phyloP scores from a whole-genome alignment of 805 yeast genomes.

The Candida berthetii region DNA sequence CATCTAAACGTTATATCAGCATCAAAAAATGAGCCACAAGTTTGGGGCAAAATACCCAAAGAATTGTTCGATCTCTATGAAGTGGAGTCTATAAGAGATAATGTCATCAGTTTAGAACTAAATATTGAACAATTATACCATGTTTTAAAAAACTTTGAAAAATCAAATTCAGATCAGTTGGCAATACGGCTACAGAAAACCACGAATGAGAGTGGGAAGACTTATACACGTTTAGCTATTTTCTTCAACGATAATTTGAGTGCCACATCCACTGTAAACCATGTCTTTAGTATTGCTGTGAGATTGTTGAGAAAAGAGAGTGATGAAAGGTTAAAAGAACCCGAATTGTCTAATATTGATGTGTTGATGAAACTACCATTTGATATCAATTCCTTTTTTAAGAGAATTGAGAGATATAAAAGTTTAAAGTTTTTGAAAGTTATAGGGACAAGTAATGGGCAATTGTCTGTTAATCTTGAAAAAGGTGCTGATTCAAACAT shows the following conservation, averaged over 20 bases:
- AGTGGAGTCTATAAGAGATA: slow-evolving; percentile 41
- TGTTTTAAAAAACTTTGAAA: slow-evolving; percentile 50
- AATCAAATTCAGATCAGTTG: slow-evolving; percentile 42
- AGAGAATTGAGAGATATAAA: slow-evolving; percentile 61
- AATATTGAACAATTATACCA: slow-evolving; percentile 56
- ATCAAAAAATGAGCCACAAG: slow-evolving; percentile 53
- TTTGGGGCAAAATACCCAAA: slow-evolving; percentile 54
- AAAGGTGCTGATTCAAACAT: slow-evolving; percentile 48
- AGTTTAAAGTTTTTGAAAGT: slow-evolving; percentile 44
- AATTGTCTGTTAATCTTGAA: slow-evolving; percentile 43
- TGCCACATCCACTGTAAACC: slow-evolving; percentile 43
- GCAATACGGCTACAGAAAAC: slow-evolving; percentile 42
- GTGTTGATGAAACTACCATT: slow-evolving; percentile 43
- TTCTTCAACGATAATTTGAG: slow-evolving; percentile 42
- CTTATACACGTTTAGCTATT: slow-evolving; percentile 48
- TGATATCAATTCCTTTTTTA: slow-evolving; percentile 47
- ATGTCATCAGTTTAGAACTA: slow-evolving; percentile 53
- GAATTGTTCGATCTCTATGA: slow-evolving; percentile 25
- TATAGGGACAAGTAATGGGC: slow-evolving; percentile 42
- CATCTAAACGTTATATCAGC: slow-evolving; percentile 46
- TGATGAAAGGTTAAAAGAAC: slow-evolving; percentile 53
- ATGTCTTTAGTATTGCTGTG: slow-evolving; percentile 68
- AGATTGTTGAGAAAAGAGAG: slow-evolving; percentile 49
- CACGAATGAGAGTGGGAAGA: slow-evolving; percentile 20
- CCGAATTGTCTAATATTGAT: slow-evolving; percentile 49